Evolutionary conservation across 2,329 filamentous ascomycete genomes (phyloP).

Genomic region (Cladophialophora yegresii): DNA sequence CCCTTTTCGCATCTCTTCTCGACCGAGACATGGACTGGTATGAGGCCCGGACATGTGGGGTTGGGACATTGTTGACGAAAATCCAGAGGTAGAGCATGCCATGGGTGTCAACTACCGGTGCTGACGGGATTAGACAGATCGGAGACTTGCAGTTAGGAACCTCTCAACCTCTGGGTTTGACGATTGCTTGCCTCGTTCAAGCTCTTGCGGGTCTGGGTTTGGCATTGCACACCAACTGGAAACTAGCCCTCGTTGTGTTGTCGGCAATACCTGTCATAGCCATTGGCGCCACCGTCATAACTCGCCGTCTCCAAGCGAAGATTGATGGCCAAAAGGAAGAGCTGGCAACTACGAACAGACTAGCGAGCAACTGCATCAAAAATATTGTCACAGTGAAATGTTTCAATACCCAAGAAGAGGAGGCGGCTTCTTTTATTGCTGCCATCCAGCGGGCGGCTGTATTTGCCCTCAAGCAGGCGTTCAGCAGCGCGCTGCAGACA

Average conservation of each 20-base stretch:
- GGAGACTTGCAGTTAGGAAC: slow-evolving; percentile 78
- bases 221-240: slow-evolving; percentile 80
- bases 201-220: slow-evolving; percentile 67
- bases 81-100: slow-evolving; percentile 67
- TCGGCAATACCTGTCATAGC: slow-evolving; percentile 70
- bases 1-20: slow-evolving; percentile 69
- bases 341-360: slow-evolving; percentile 70
- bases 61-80: slow-evolving; percentile 68
- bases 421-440: slow-evolving; percentile 65
- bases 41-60: slow-evolving; percentile 70
- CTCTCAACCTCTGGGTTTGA: slow-evolving; percentile 74
- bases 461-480: slow-evolving; percentile 68
- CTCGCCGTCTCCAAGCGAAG: slow-evolving; percentile 62
- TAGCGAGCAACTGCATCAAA: slow-evolving; percentile 67
- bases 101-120: not conserved
- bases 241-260: slow-evolving; percentile 76
- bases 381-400: slow-evolving; percentile 85
- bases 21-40: slow-evolving; percentile 79
- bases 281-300: slow-evolving; percentile 61
- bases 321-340: slow-evolving; percentile 69
- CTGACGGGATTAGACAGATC: slow-evolving; percentile 63
- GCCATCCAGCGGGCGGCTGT: slow-evolving; percentile 61
- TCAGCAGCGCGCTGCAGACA: slow-evolving; percentile 70
- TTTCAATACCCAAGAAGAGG: slow-evolving; percentile 73
- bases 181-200: slow-evolving; percentile 66